Evolutionary conservation across 2,329 filamentous ascomycete genomes (phyloP).

Genomic region (Pseudogymnoascus verrucosus): DNA sequence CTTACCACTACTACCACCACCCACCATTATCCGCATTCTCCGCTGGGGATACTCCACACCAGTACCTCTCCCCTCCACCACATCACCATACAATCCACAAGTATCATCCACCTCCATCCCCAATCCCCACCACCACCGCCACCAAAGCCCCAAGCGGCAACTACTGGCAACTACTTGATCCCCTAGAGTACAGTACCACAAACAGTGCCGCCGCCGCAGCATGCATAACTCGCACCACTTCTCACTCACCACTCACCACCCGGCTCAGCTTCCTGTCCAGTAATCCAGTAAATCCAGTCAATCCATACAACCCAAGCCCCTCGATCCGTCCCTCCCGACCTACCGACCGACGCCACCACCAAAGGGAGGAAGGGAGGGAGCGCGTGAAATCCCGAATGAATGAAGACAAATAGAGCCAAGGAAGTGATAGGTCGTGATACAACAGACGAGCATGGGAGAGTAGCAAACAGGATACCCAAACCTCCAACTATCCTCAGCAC

Average conservation of each 20-base stretch:
- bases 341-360: neutral
- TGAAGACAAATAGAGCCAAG: neutral
- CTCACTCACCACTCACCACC: no score
- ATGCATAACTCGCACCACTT: neutral
- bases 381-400: neutral
- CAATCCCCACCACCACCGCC: neutral
- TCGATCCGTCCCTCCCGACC: neutral
- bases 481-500: neutral
- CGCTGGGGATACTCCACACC: neutral
- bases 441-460: neutral
- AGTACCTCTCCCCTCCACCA: neutral
- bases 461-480: no score
- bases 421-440: neutral
- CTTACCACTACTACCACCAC: neutral
- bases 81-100: neutral
- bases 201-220: neutral
- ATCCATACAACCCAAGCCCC: neutral
- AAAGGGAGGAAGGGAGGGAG: neutral
- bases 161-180: neutral
- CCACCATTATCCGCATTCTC: neutral
- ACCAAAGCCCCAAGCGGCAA: neutral
- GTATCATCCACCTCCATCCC: neutral
- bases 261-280: neutral
- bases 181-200: neutral
- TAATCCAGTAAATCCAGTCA: neutral